These are phyloP conservation scores for Fusarium metavorans DNA, from an alignment of 2,329 filamentous ascomycete species.

Conservation along the genomic window DNA sequence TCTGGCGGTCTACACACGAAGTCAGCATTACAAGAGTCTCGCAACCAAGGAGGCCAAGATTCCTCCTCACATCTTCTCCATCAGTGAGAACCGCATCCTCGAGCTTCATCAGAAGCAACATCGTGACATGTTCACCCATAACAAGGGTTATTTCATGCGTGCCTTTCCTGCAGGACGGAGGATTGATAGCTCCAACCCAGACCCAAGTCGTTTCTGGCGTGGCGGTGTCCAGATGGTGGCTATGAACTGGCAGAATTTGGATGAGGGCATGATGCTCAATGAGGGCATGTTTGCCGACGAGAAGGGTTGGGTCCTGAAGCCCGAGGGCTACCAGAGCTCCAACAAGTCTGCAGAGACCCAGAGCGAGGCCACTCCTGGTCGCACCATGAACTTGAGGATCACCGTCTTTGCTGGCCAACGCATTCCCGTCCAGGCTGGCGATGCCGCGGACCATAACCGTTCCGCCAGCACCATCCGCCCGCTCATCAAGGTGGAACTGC, in stretches of 20 bases:
- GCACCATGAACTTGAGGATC: conserved; percentile 75
- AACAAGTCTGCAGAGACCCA: conserved; percentile 56
- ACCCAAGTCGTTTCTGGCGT: conserved; percentile 91
- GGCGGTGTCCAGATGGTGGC: conserved; percentile 97
- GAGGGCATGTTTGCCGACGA: conserved; percentile 96
- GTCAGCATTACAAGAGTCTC: conserved; percentile 82
- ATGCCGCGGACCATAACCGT: conserved; percentile 47
- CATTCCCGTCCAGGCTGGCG: conserved; percentile 57
- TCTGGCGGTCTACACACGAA: conserved; percentile 88
- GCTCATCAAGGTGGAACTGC: conserved; percentile 82
- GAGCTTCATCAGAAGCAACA: conserved; percentile 70
- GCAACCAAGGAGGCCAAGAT: conserved; percentile 71
- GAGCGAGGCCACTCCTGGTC: conserved; percentile 60
- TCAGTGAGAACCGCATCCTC: conserved; percentile 83
- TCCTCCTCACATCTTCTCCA: conserved; percentile 83
- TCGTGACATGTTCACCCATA: conserved; percentile 85
- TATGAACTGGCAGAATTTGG: conserved; percentile 96
- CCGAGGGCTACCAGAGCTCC: conserved; percentile 74
- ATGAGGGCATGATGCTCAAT: conserved; percentile 95
- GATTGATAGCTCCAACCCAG: conserved; percentile 92
- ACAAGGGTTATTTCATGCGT: conserved; percentile 88
- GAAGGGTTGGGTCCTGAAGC: conserved; percentile 88
- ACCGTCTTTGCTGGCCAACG: conserved; percentile 82
- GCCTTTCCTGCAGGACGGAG: conserved; percentile 87
- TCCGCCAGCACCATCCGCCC: conserved; percentile 66